Base-by-base conservation (phyloP, 2,329 filamentous ascomycete species). In the Aspergillus thermomutatus region DNA sequence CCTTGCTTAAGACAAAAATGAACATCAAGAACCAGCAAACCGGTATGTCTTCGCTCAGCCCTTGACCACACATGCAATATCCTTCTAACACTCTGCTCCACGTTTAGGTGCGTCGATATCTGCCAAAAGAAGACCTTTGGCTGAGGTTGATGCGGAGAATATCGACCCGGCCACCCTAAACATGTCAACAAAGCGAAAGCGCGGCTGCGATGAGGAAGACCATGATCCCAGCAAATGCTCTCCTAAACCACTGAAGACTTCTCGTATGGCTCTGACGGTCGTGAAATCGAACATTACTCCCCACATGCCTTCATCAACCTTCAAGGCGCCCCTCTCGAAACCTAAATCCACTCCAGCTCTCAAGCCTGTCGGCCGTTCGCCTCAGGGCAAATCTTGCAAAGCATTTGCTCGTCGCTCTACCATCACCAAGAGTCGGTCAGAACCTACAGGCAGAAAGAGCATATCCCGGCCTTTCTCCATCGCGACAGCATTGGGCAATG, bases 301-400 rank as follows among this genome's bases (percentile, higher is more conserved):
- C 11, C 59, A 52, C 49, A 55, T 66, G 53, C 56, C 63, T 40
- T 55, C 62, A 27, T 70, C 68, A 3, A 68, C 68, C 4, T 54
- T 60, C 28, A 70, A 67, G 52, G 47, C 60, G 14, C 60, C 67
- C 21, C 72, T 75, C 28, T 73, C 72, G 54, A 75, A 77, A 6
- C 72, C 74, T 56, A 69, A 72, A 61, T 80, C 84, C 0, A 78
- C 83, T 14, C 82, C 86, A 11, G 76, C 84, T 19, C 80, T 85
- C 49, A 85, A 88, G n/a, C 88, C 89, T 43, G 90, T 89, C 64
- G 90, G 91, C 49, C 89, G 91, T 60, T 94, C 91, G 3, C 91
- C 91, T 2, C 89, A 87, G 66, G 75, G 80, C 65, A 92, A 91
- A 76, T 79, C 86, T 27, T 84, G 86, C 52, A 84, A 91, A 60